A percentile compares a stretch with the other conserved stretches of the same genome.
These are phyloP conservation scores for Wickerhamiella brachini DNA, from an alignment of 805 yeast species.

Conservation along the genomic window DNA sequence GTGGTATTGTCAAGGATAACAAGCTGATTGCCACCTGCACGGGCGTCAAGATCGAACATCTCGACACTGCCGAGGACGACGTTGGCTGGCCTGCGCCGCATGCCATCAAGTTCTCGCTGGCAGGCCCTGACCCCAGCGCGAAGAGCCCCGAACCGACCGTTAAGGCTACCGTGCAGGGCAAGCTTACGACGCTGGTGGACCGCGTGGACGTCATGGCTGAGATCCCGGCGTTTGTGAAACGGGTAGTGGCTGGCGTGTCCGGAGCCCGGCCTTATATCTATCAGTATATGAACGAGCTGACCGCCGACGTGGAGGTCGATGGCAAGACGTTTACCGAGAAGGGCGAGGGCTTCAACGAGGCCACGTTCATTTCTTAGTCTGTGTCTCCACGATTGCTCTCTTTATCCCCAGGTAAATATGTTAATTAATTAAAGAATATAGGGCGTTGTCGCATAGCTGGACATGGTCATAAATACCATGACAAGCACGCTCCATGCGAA, in stretches of 20 bases:
- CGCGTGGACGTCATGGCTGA: constrained; percentile 97
- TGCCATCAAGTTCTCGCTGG: constrained; percentile 43
- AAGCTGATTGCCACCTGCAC: constrained; percentile 53
- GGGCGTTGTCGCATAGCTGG: constrained; percentile 48
- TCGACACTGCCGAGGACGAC: constrained; percentile 35
- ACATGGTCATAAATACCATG: constrained; percentile 50
- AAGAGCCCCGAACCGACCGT: constrained; percentile 23
- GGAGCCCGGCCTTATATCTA: constrained; percentile 96
- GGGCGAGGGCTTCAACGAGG: constrained; percentile 64
- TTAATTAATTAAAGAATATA: constrained; percentile 4
- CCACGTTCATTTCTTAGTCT: constrained; percentile 50
- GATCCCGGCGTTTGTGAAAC: constrained; percentile 86
- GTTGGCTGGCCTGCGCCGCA: constrained; percentile 90
- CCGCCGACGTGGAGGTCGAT: constrained; percentile 31
- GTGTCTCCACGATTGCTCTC: background rate
- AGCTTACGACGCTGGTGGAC: constrained; percentile 52
- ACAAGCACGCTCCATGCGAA: constrained; percentile 63
- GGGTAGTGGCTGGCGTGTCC: constrained; percentile 83
- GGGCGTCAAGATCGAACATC: constrained; percentile 45
- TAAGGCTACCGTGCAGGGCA: constrained; percentile 43
- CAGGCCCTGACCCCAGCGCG: constrained; percentile 37
- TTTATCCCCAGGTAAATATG: background rate
- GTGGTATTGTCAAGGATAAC: constrained; percentile 52
- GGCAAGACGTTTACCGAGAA: constrained; percentile 33
- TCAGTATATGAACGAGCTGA: constrained; percentile 63